Base-by-base conservation (phyloP, 2,329 filamentous ascomycete species). In the Chalaropsis ovoidea region DNA sequence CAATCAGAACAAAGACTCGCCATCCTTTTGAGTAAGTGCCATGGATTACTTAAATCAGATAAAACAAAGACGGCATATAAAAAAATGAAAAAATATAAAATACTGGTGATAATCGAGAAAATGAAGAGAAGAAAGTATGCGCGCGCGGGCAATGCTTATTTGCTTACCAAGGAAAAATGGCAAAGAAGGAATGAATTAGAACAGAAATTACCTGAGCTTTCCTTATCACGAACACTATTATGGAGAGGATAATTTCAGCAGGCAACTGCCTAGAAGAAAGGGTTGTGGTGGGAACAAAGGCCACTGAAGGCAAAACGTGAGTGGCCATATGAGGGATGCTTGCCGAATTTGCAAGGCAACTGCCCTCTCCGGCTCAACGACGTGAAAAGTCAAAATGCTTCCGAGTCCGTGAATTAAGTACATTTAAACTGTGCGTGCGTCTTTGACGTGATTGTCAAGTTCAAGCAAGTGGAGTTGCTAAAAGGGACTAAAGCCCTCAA, bases 201-300 rank as follows among this genome's bases (percentile, higher is more conserved):
- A 22, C 41, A 27, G 49, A 63, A 63, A 67, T 52, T 39, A 67
- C 24, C 52, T 39, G 27, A 52, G 47, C 45, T 61, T 65, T 49
- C 54, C 49, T 62, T 65, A 39, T 8, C 39, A 45, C 41, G 10
- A n/a, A 8, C 13, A 39, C 24, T 19, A 58, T n/a, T 31, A 58
- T 19, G 27, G 27, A 39, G 54, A 39, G 54, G 4, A 52, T 39
- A 47, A n/a, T 47, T 47, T 47, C 43, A 17, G 3, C 3, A 47
- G 43, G 43, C n/a, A 47, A 2, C n/a, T 47, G 15, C 54, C 5
- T n/a, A 58, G 24, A 31, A 39, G n/a, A 17, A 13, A 39, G 1
- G 5, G 31, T 8, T 31, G 54, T 7, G 8, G 27, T n/a, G 17
- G 24, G 54, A n/a, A 39, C 24, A 54, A 27, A 54, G 17, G 1